These are phyloP conservation scores for Trypanosoma brucei DNA, from an alignment of 208 protist genomes.

Conservation along the genomic window DNA sequence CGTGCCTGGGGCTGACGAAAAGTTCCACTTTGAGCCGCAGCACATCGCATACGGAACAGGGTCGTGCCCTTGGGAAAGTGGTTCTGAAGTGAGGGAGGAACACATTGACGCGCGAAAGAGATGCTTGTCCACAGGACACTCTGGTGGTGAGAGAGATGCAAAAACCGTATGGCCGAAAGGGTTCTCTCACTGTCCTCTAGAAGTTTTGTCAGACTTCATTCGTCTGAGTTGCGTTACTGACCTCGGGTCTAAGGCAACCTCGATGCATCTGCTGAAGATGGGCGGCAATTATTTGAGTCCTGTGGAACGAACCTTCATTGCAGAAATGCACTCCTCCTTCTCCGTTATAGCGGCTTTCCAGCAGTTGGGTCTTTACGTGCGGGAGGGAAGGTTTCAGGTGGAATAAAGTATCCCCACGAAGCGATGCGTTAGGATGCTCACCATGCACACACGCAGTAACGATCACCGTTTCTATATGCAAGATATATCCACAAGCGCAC, in stretches of 20 bases:
- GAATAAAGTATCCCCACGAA: not conserved
- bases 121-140: not conserved
- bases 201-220: conserved; percentile 77
- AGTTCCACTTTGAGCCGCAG: conserved; percentile 13
- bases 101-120: not conserved
- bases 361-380: conserved; percentile 39
- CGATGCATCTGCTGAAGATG: conserved; percentile 78
- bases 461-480: too few relatives aligned
- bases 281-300: conserved; percentile 59
- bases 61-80: not conserved
- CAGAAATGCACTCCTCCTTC: conserved; percentile 57
- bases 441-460: too few relatives aligned
- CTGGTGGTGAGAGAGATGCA: conserved; percentile 4
- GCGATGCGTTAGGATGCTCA: too few relatives aligned
- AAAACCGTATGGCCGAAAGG: conserved; percentile 15
- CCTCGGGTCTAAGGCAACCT: conserved; percentile 43
- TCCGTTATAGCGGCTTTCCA: conserved; percentile 41
- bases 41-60: not conserved
- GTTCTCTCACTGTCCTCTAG: conserved; percentile 40
- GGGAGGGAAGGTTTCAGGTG: conserved; percentile 18
- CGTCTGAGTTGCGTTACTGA: conserved; percentile 52
- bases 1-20: conserved; percentile 6
- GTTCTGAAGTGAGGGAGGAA: not conserved
- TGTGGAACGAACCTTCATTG: conserved; percentile 55
- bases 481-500: too few relatives aligned